Evolutionary conservation across 2,329 filamentous ascomycete species (phyloP).

Genomic region (Penicillium sp.): DNA sequence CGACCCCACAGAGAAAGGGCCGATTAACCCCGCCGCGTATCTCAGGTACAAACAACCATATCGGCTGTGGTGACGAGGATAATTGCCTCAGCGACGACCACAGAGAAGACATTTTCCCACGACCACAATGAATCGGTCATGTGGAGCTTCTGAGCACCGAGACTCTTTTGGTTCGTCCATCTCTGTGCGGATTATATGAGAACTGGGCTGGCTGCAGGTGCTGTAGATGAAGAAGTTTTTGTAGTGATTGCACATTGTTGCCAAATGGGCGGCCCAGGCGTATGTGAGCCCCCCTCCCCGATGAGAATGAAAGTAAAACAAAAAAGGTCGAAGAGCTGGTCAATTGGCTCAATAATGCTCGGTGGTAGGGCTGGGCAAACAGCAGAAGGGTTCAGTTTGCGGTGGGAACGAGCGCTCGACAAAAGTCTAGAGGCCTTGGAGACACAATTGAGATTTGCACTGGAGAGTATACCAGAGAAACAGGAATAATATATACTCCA

Average conservation of each 20-base stretch:
- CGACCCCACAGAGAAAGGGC: not conserved
- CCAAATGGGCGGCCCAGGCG: conserved; percentile 18
- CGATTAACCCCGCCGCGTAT: not conserved
- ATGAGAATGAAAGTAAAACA: not conserved
- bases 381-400: not conserved
- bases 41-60: not conserved
- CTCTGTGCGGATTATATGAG: conserved; percentile 73
- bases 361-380: not conserved
- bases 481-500: conserved; percentile 22
- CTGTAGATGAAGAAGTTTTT: conserved; percentile 81
- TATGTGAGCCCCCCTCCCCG: not conserved
- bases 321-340: not conserved
- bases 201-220: conserved; percentile 69
- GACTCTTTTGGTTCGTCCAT: conserved; percentile 67
- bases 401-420: not conserved
- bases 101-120: conserved; percentile 67
- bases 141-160: conserved; percentile 67
- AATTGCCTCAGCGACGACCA: conserved; percentile 26
- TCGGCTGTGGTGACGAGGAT: not conserved
- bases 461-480: conserved; percentile 13
- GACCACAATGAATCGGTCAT: conserved; percentile 75
- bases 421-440: not conserved
- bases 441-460: not conserved
- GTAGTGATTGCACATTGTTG: conserved; percentile 64
- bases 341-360: not conserved